These are phyloP conservation scores for Harringtonia lauricola DNA, from an alignment of 2,329 filamentous ascomycete genomes.

Conservation along the genomic window DNA sequence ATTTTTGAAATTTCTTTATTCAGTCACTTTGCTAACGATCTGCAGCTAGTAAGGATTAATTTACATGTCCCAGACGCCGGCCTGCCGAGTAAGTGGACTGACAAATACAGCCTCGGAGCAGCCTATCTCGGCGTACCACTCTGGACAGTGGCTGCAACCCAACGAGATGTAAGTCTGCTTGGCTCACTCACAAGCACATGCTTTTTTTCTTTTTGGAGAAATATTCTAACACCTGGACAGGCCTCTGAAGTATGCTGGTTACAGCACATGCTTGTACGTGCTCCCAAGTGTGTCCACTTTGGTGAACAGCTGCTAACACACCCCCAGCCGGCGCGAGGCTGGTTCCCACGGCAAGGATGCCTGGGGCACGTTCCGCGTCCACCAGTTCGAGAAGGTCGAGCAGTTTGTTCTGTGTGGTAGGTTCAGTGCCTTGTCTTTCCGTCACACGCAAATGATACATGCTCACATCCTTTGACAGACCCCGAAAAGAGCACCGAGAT, in stretches of 20 bases:
- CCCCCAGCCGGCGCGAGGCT: conserved; percentile 64
- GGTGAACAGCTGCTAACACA: neutral
- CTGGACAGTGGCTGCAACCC: conserved; percentile 82
- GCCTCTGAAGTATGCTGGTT: conserved; percentile 86
- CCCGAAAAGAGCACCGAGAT: conserved; percentile 87
- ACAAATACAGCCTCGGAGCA: conserved; percentile 57
- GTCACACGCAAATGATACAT: too few species aligned
- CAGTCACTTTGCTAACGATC: neutral
- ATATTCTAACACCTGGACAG: too few species aligned
- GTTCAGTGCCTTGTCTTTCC: too few species aligned
- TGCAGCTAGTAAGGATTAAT: conserved; percentile 9
- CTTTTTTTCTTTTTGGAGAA: too few species aligned
- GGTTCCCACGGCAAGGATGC: conserved; percentile 70
- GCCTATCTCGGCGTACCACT: conserved; percentile 84
- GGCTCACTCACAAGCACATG: too few species aligned
- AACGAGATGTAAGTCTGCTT: conserved; percentile 46
- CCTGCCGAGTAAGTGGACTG: neutral
- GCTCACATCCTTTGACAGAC: conserved; percentile 50
- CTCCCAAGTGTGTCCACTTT: neutral
- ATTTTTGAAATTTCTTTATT: neutral
- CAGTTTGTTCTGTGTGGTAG: conserved; percentile 31
- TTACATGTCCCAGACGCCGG: neutral
- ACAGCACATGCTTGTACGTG: conserved; percentile 70
- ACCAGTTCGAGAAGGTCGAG: conserved; percentile 69
- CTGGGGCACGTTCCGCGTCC: conserved; percentile 96